These are phyloP conservation scores for Vitis amurensis DNA, from an alignment of 164 flowering plant species.

Conservation along the genomic window DNA sequence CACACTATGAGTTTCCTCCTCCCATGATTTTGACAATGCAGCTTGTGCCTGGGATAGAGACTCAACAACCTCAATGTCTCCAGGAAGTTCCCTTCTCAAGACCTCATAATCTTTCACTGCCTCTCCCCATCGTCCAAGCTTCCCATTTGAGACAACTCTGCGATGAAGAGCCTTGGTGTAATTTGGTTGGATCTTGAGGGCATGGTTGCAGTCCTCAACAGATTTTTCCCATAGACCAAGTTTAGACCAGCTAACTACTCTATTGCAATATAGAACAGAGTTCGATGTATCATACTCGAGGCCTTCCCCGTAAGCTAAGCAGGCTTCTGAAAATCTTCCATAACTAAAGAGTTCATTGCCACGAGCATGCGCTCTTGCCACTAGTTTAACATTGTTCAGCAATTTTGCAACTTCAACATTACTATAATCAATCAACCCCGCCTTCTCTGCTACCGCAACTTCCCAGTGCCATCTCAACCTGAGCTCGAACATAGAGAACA, in stretches of 20 bases:
- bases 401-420: constrained; percentile 33
- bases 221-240: constrained; percentile 76
- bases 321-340: constrained; percentile 47
- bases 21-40: constrained; percentile 66
- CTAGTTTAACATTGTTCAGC: constrained; percentile 37
- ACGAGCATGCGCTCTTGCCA: constrained; percentile 39
- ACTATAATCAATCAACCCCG: constrained; percentile 30
- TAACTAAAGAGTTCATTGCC: constrained; percentile 49
- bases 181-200: constrained; percentile 75
- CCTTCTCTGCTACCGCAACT: constrained; percentile 39
- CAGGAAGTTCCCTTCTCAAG: constrained; percentile 68
- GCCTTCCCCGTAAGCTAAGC: constrained; percentile 53
- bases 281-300: constrained; percentile 38
- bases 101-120: constrained; percentile 80
- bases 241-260: constrained; percentile 88
- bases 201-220: constrained; percentile 84
- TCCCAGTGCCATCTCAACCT: constrained; percentile 33
- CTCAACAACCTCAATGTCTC: constrained; percentile 74
- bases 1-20: constrained; percentile 56
- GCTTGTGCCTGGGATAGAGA: constrained; percentile 76
- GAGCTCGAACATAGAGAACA: constrained; percentile 44
- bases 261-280: constrained; percentile 70
- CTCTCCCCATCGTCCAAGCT: constrained; percentile 87
- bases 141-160: constrained; percentile 68
- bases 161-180: constrained; percentile 87